A percentile compares a stretch with the other conserved stretches of the same genome.
phyloP scores from a whole-genome alignment of 2,329 filamentous ascomycete species.

The Nectriaceae sp. region DNA sequence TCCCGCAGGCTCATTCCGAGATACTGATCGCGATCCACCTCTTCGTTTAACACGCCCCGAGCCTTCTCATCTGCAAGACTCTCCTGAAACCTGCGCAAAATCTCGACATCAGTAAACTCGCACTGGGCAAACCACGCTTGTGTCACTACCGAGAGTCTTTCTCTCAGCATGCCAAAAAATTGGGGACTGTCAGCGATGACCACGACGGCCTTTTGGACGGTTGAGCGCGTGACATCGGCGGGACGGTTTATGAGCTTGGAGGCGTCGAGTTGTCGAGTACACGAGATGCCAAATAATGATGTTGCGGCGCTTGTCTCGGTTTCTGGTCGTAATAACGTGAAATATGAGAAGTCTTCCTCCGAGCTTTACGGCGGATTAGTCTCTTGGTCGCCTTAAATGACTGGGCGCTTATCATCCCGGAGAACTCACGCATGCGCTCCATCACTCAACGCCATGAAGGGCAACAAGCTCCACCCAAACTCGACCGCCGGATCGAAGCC shows the following conservation, averaged over 20 bases:
- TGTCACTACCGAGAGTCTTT: slow-evolving; percentile 87
- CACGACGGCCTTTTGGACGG: slow-evolving; percentile 96
- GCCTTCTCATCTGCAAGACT: slow-evolving; percentile 72
- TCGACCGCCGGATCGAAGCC: slow-evolving; percentile 76
- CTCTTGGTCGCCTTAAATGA: neutral
- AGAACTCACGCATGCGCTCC: slow-evolving; percentile 83
- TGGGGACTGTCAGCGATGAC: slow-evolving; percentile 91
- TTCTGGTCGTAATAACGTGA: slow-evolving; percentile 76
- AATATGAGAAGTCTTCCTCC: slow-evolving; percentile 97
- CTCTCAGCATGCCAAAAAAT: slow-evolving; percentile 85
- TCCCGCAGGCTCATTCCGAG: slow-evolving; percentile 87
- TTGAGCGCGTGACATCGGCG: slow-evolving; percentile 91
- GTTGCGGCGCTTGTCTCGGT: slow-evolving; percentile 60
- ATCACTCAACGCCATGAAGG: slow-evolving; percentile 96
- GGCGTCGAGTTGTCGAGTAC: slow-evolving; percentile 87
- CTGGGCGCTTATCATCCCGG: too few relatives aligned
- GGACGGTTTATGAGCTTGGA: slow-evolving; percentile 75
- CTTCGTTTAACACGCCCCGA: slow-evolving; percentile 58
- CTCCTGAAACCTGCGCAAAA: slow-evolving; percentile 87
- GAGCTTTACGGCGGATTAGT: slow-evolving; percentile 57
- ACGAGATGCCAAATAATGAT: slow-evolving; percentile 94
- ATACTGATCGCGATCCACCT: slow-evolving; percentile 80
- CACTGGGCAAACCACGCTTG: slow-evolving; percentile 95
- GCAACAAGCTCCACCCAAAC: slow-evolving; percentile 88
- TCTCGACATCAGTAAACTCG: slow-evolving; percentile 90